Percentiles rank a stretch among this genome's conserved stretches.
Evolutionary conservation across 495 filamentous ascomycete species (phyloP).

Genomic region (Amphirosellinia nigrospora): DNA sequence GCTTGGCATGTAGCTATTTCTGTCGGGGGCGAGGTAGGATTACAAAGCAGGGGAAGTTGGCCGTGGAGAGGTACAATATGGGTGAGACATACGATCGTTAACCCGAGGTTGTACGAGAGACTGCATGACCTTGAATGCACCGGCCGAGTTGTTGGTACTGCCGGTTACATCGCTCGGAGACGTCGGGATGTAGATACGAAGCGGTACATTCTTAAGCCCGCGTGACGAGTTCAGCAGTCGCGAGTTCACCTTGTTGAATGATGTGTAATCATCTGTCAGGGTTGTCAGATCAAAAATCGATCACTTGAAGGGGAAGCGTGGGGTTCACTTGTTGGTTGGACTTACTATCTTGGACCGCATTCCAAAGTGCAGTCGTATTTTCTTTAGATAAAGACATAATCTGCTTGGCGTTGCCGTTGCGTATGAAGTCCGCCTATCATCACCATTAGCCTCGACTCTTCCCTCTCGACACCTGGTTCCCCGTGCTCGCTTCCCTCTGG

Average conservation of each 20-base stretch:
- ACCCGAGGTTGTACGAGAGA: slow-evolving; percentile 61
- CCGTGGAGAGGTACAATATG: background rate
- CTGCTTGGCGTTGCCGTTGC: slow-evolving; percentile 87
- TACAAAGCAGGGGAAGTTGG: slow-evolving; percentile 21
- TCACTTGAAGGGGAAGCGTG: background rate
- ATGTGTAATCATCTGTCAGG: slow-evolving; percentile 68
- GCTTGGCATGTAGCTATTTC: background rate
- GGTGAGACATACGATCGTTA: slow-evolving; percentile 43
- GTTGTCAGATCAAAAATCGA: background rate
- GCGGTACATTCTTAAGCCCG: slow-evolving; percentile 78
- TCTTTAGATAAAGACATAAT: slow-evolving; percentile 93
- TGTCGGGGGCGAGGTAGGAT: background rate
- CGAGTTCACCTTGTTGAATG: slow-evolving; percentile 75
- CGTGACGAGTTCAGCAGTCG: slow-evolving; percentile 79
- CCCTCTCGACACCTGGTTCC: background rate
- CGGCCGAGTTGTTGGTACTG: slow-evolving; percentile 46
- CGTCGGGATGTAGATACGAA: slow-evolving; percentile 88
- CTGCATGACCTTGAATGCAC: slow-evolving; percentile 72
- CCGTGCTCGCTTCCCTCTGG: background rate
- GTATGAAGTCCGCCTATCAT: slow-evolving; percentile 78
- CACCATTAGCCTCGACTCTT: slow-evolving; percentile 17
- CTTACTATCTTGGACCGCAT: slow-evolving; percentile 79
- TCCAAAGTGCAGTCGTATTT: slow-evolving; percentile 87
- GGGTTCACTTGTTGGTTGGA: background rate
- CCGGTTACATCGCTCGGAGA: slow-evolving; percentile 49